Percentiles rank a stretch among this genome's conserved stretches.
Conservation (phyloP, 257 asterid species). For the Linaria vulgaris region DNA sequence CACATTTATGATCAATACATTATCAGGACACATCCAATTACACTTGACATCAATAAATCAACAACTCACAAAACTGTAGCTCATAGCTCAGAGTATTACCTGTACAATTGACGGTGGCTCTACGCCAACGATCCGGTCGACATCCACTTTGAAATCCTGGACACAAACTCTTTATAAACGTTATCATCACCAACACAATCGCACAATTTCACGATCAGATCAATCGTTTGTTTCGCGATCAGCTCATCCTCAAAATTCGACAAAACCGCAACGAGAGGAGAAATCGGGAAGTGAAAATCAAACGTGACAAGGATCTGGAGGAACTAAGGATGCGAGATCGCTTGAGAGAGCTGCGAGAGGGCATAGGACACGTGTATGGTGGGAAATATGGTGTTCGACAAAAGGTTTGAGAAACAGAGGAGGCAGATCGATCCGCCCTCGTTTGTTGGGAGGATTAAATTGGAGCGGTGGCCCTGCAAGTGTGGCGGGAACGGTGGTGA, state of each 20-base stretch:
- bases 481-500: conserved; percentile 40
- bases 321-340: conserved; percentile 66
- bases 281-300: conserved; percentile 82
- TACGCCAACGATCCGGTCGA: conserved; percentile 65
- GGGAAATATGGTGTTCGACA: conserved; percentile 71
- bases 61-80: no score
- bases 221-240: conserved; percentile 63
- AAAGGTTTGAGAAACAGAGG: conserved; percentile 76
- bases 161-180: conserved; percentile 61
- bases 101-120: conserved; percentile 74
- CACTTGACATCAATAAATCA: no score
- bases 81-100: no score
- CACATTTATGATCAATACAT: not conserved
- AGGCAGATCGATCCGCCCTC: conserved; percentile 92
- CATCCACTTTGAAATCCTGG: conserved; percentile 64
- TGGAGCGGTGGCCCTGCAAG: conserved; percentile 66
- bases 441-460: conserved; percentile 51
- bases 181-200: conserved; percentile 38
- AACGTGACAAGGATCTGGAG: conserved; percentile 50
- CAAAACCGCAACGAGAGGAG: conserved; percentile 67
- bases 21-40: not conserved
- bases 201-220: conserved; percentile 59
- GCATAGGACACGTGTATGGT: conserved; percentile 86
- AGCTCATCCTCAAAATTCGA: conserved; percentile 69
- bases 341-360: conserved; percentile 84